phyloP scores from a whole-genome alignment of 345 rosid species.

The Pistacia integerrima region DNA sequence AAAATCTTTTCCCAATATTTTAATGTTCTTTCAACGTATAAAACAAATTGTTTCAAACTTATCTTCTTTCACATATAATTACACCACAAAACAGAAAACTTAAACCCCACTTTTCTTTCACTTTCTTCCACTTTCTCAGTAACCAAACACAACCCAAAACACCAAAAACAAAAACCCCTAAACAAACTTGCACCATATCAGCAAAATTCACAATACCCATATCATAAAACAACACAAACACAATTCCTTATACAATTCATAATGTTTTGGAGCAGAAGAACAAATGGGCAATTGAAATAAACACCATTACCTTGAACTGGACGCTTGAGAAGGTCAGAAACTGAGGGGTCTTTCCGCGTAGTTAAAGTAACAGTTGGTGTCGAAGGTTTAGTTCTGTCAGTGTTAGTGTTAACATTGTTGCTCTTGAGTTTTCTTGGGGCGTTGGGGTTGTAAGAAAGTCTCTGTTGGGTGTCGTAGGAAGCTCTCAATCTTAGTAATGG shows the following conservation, averaged over 20 bases:
- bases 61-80: not conserved
- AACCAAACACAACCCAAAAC: not conserved
- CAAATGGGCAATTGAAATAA: not conserved
- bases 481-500: conserved; percentile 41
- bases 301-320: conserved; percentile 47
- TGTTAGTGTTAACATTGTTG: not conserved
- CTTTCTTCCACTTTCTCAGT: conserved; percentile 7
- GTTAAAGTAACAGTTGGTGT: conserved; percentile 33
- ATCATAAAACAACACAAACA: not conserved
- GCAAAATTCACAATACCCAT: not conserved
- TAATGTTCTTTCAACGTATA: not conserved
- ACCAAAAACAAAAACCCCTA: not conserved
- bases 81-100: not conserved
- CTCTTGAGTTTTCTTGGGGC: conserved; percentile 52
- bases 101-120: not conserved
- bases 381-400: conserved; percentile 26
- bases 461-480: conserved; percentile 69
- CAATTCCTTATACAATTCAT: too few species aligned
- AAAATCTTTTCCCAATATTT: not conserved
- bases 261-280: not conserved
- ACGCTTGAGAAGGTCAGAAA: conserved; percentile 64
- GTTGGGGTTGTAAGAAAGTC: conserved; percentile 70
- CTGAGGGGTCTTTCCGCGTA: conserved; percentile 32
- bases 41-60: not conserved
- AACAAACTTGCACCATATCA: not conserved